phyloP scores from a whole-genome alignment of 2,329 filamentous ascomycete genomes.

The Fusarium oxysporum region DNA sequence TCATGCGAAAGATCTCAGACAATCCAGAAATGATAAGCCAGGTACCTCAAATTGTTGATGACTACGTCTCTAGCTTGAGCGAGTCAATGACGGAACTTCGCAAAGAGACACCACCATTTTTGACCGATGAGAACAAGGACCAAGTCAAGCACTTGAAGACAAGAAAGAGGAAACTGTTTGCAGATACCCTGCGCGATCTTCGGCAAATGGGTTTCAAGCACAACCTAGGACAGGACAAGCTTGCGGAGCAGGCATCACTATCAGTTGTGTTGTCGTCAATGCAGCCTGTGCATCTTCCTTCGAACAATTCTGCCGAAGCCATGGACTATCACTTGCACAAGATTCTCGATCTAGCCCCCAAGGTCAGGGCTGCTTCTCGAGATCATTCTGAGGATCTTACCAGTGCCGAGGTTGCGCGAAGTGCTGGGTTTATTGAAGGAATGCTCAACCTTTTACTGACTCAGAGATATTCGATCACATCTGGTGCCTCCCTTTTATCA shows the following conservation, averaged over 20 bases:
- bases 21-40: conserved; percentile 65
- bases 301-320: conserved; percentile 42
- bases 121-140: conserved; percentile 89
- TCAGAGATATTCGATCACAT: conserved; percentile 67
- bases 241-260: conserved; percentile 79
- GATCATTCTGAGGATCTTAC: conserved; percentile 89
- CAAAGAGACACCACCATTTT: conserved; percentile 82
- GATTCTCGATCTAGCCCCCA: conserved; percentile 77
- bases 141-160: conserved; percentile 89
- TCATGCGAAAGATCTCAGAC: conserved; percentile 75
- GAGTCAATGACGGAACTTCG: conserved; percentile 78
- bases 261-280: conserved; percentile 75
- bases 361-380: conserved; percentile 72
- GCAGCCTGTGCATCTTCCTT: conserved; percentile 52
- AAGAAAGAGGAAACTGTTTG: conserved; percentile 89
- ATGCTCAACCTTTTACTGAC: conserved; percentile 74
- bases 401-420: conserved; percentile 80
- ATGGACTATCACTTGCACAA: conserved; percentile 83
- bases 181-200: conserved; percentile 85
- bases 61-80: conserved; percentile 76
- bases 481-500: conserved; percentile 52
- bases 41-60: conserved; percentile 69
- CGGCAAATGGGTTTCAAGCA: conserved; percentile 90
- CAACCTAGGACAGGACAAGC: conserved; percentile 79
- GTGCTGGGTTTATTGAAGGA: conserved; percentile 88